A percentile compares a stretch with the other conserved stretches of the same genome.
phyloP scores from a whole-genome alignment of 257 asterid genomes.

The Leonotis leonurus region DNA sequence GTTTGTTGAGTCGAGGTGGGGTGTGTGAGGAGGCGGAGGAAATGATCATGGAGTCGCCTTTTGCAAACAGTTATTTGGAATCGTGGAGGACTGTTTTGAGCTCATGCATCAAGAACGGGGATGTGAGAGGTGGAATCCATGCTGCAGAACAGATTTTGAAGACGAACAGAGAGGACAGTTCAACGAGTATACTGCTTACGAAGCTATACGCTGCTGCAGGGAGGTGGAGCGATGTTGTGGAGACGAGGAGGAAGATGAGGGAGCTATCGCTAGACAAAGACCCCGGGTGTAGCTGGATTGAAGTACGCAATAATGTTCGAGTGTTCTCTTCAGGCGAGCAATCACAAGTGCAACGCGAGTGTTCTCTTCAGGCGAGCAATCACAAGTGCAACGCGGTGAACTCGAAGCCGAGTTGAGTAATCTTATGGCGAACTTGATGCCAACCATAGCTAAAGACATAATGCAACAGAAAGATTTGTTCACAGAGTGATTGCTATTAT shows the following conservation, averaged over 20 bases:
- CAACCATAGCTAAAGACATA: conserved; percentile 5
- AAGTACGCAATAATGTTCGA: conserved; percentile 31
- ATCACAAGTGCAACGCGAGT: conserved; percentile 29
- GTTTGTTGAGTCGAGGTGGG: conserved; percentile 65
- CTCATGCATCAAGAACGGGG: conserved; percentile 42
- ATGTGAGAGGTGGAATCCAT: conserved; percentile 35
- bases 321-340: conserved; percentile 56
- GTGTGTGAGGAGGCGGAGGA: conserved; percentile 63
- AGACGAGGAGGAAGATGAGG: conserved; percentile 51
- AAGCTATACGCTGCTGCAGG: conserved; percentile 60
- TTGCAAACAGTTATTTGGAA: conserved; percentile 37
- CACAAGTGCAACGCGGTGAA: conserved; percentile 25
- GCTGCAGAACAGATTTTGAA: conserved; percentile 51
- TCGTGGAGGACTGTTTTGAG: conserved; percentile 64
- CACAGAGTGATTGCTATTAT: too few species aligned
- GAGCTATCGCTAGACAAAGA: conserved; percentile 37
- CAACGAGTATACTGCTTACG: conserved; percentile 39
- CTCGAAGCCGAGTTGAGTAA: conserved; percentile 31
- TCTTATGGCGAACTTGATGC: conserved; percentile 32
- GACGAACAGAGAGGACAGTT: conserved; percentile 43
- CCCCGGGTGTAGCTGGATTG: conserved; percentile 78
- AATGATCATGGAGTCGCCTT: conserved; percentile 47
- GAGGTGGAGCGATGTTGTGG: conserved; percentile 53
- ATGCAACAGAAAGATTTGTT: neutral
- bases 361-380: conserved; percentile 52